A percentile compares a stretch with the other conserved stretches of the same genome.
These are phyloP conservation scores for Neofusicoccum umdonicola DNA, from an alignment of 2,329 filamentous ascomycete genomes.

Conservation along the genomic window DNA sequence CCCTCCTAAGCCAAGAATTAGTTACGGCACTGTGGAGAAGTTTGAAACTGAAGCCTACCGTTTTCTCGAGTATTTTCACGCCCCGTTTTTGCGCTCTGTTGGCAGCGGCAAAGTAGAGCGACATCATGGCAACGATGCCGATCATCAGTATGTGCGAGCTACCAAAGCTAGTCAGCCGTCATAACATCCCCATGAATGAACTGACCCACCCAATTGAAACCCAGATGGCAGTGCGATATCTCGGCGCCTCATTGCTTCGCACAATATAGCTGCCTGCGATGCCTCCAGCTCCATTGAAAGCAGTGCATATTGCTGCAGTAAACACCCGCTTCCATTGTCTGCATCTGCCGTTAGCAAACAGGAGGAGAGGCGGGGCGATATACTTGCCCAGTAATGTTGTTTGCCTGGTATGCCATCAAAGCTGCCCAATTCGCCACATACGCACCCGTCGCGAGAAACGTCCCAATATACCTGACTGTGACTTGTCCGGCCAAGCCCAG, in stretches of 20 bases:
- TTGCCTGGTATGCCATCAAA: slow-evolving; percentile 59
- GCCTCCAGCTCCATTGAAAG: slow-evolving; percentile 62
- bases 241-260: slow-evolving; percentile 58
- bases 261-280: slow-evolving; percentile 68
- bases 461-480: slow-evolving; percentile 62
- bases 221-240: slow-evolving; percentile 65
- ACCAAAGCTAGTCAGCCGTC: neutral
- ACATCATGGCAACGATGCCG: slow-evolving; percentile 51
- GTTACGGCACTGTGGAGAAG: neutral
- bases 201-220: slow-evolving; percentile 55
- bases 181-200: neutral
- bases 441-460: slow-evolving; percentile 64
- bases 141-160: slow-evolving; percentile 61
- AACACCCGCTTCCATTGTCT: slow-evolving; percentile 65
- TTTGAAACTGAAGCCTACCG: slow-evolving; percentile 21
- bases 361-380: slow-evolving; percentile 17
- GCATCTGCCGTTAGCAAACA: slow-evolving; percentile 19
- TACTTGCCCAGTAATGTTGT: slow-evolving; percentile 53
- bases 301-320: slow-evolving; percentile 59
- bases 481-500: slow-evolving; percentile 61
- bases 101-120: slow-evolving; percentile 52
- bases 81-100: slow-evolving; percentile 52
- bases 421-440: slow-evolving; percentile 70
- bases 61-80: slow-evolving; percentile 51
- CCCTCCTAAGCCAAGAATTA: slow-evolving; percentile 33